Evolutionary conservation across 2,329 filamentous ascomycete species (phyloP), one percentile per base, ranked within the genome.

Genomic region (Ophiostoma sp.): DNA sequence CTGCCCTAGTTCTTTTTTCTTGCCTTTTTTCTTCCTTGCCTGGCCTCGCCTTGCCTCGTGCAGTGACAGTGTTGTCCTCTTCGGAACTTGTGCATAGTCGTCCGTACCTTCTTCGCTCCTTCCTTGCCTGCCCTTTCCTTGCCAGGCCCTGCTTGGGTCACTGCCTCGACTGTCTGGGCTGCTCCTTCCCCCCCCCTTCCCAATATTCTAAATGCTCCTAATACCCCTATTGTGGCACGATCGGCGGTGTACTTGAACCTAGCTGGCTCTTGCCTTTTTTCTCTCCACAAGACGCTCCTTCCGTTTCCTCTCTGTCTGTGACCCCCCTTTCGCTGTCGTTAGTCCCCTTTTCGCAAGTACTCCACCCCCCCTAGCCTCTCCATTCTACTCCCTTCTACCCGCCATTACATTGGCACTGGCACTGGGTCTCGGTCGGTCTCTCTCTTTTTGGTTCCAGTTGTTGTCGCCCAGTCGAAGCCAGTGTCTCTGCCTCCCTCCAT

Each of bases 161-260:
- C 50, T 39, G 52, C 45, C 19, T 70, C 33, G 25, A 50, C 25
- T 63, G 64, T 50, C 64, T 68, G 64, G 42, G 61, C 61, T 31
- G 64, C 25, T 69, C 45, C 45, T 69, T 36, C 45, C 63, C 61
- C 42, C 12, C 63, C 63, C 63, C 61, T 36, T 31, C 48, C 2
- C 69, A 39, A 36, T 73, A 57, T 42, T 63, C 31, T 61, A n/a
- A 15, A 63, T 63, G n/a, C 59, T 42, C 33, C 19, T 64, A 25
- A 25, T 64, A 64, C 74, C 71, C 73, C 73, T 73, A 69, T 74
- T 74, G 73, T 72, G 71, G 71, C 74, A 71, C 63, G 55, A 72
- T 69, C 55, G 31, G 69, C 72, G 55, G 69, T 71, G 73, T 73
- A 72, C 70, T 66, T 74, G 48, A 42, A 66, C 36, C 61, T 19